Evolutionary conservation across 2,329 filamentous ascomycete species (phyloP).

Genomic region (Ceratocystis alfenasii): DNA sequence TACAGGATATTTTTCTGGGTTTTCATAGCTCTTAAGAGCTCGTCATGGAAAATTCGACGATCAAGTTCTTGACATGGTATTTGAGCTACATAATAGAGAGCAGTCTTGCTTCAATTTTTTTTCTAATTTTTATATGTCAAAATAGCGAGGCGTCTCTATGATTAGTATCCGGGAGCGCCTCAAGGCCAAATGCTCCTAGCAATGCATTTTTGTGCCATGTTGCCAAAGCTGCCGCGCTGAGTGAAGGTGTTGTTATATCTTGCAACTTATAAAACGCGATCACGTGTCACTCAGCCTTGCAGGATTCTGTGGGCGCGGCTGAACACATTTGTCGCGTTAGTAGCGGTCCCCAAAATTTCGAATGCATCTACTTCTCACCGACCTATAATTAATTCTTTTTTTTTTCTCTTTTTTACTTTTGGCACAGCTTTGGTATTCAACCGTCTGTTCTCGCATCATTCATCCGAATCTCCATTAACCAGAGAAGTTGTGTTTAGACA

Average conservation of each 20-base stretch:
- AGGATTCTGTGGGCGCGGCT: constrained; percentile 21
- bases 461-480: too few species aligned
- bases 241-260: neutral
- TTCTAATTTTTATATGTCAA: neutral
- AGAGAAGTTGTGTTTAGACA: neutral
- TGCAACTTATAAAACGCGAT: constrained; percentile 1
- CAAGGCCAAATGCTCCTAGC: neutral
- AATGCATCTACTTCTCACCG: neutral
- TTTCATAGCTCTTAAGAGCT: neutral
- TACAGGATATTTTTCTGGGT: neutral
- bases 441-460: too few species aligned
- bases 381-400: constrained; percentile 8
- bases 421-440: neutral
- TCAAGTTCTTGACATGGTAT: too few species aligned
- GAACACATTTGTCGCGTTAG: constrained; percentile 18
- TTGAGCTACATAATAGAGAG: too few species aligned
- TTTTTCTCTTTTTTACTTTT: neutral
- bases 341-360: constrained; percentile 15
- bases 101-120: too few species aligned
- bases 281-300: constrained; percentile 21
- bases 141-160: neutral
- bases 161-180: too few species aligned
- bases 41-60: too few species aligned
- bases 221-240: neutral
- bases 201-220: neutral